Conservation (phyloP, 495 filamentous ascomycete genomes). For the Hypoxylon lienhwacheense region DNA sequence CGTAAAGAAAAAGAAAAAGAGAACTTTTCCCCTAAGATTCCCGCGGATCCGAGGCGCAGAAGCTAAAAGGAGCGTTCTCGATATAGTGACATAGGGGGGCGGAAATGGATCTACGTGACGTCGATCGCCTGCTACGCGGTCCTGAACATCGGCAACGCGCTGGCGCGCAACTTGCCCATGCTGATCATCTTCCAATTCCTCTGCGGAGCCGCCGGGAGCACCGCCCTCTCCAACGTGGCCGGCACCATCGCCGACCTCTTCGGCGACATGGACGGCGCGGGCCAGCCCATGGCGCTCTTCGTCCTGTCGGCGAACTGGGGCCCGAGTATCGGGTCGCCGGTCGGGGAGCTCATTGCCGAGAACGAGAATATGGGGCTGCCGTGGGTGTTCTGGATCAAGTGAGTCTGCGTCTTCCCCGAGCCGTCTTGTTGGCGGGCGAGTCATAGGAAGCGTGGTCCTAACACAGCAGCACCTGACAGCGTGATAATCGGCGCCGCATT, state of each 20-base stretch:
- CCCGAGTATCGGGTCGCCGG: conserved; percentile 40
- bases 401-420: background rate
- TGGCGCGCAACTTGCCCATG: conserved; percentile 44
- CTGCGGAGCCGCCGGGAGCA: conserved; percentile 41
- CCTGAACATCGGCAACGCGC: conserved; percentile 41
- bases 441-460: background rate
- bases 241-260: conserved; percentile 45
- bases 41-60: no score
- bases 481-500: conserved; percentile 40
- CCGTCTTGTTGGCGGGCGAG: background rate
- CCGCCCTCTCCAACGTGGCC: conserved; percentile 44
- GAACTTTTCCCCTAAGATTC: no score
- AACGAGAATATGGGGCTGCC: conserved; percentile 39
- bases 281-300: conserved; percentile 45
- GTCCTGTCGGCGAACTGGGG: conserved; percentile 43
- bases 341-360: conserved; percentile 41
- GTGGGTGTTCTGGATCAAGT: conserved; percentile 46
- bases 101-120: conserved; percentile 46
- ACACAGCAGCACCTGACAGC: conserved; percentile 13
- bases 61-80: conserved; percentile 13
- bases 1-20: no score
- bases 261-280: conserved; percentile 41
- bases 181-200: conserved; percentile 46
- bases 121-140: conserved; percentile 40
- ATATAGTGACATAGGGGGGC: conserved; percentile 42